phyloP scores from a whole-genome alignment of 768 basidiomycete genomes.

The Fomitopsis pulvina region DNA sequence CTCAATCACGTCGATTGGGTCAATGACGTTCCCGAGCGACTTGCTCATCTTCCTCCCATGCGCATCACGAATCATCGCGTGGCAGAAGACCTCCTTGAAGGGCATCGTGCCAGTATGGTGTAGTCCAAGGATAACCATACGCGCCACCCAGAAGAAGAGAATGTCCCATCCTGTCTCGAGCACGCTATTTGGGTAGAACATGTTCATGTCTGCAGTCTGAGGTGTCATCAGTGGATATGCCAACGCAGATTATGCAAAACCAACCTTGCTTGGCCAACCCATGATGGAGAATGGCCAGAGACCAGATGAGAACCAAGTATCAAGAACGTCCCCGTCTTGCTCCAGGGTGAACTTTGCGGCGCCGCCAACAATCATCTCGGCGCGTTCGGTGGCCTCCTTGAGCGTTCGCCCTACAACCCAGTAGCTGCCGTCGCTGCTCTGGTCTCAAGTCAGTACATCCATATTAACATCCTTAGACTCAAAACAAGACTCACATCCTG shows the following conservation, averaged over 20 bases:
- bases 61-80: constrained; percentile 98
- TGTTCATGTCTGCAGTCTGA: constrained; percentile 69
- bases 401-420: constrained; percentile 88
- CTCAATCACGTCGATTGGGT: constrained; percentile 91
- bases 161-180: constrained; percentile 99
- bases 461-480: not conserved
- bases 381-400: constrained; percentile 74
- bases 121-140: constrained; percentile 93
- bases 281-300: constrained; percentile 97
- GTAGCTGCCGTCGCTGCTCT: constrained; percentile 64
- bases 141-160: constrained; percentile 99
- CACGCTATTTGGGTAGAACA: constrained; percentile 85
- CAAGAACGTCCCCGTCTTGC: constrained; percentile 96
- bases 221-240: not conserved
- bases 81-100: constrained; percentile 93
- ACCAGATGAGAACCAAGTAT: constrained; percentile 98
- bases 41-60: constrained; percentile 99
- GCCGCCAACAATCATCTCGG: constrained; percentile 61
- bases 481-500: constrained; percentile 48
- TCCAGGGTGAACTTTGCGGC: constrained; percentile 56
- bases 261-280: constrained; percentile 94
- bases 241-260: not conserved
- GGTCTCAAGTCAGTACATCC: not conserved
- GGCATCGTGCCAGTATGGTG: constrained; percentile 87
- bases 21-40: constrained; percentile 95